Evolutionary conservation across 495 filamentous ascomycete species (phyloP).

Genomic region (Xylaria telfairii): DNA sequence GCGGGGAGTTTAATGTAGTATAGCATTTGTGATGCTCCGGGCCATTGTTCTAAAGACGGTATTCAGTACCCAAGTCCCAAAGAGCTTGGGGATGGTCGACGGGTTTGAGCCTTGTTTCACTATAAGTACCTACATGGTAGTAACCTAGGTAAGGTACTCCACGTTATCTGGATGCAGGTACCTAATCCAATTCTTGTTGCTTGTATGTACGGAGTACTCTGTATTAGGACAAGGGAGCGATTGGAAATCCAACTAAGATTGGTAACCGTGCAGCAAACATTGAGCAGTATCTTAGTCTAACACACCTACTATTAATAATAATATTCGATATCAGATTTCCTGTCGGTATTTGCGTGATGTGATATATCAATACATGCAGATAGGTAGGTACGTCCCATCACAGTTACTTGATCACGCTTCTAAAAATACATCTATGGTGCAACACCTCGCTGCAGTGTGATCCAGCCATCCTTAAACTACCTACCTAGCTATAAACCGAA

Average conservation of each 20-base stretch:
- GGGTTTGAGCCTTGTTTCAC: slow-evolving; percentile 9
- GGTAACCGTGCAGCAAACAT: background rate
- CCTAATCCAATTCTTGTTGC: too few relatives aligned
- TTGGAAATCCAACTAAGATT: background rate
- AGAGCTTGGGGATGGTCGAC: background rate
- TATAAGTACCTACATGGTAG: background rate
- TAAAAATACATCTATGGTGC: slow-evolving; percentile 15
- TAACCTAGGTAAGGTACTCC: too few relatives aligned
- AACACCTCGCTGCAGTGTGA: slow-evolving; percentile 4
- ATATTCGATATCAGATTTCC: background rate
- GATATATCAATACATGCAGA: background rate
- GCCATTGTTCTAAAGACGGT: background rate
- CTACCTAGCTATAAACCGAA: background rate
- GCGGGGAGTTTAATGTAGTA: background rate
- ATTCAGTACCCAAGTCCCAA: background rate
- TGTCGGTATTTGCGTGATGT: slow-evolving; percentile 9
- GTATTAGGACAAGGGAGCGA: too few relatives aligned
- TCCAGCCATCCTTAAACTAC: background rate
- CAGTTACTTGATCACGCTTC: background rate
- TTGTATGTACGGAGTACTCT: too few relatives aligned
- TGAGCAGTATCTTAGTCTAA: too few relatives aligned
- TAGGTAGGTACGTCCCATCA: background rate
- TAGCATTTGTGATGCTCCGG: background rate
- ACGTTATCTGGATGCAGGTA: too few relatives aligned
- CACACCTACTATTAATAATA: background rate